A percentile compares a stretch with the other conserved stretches of the same genome.
Conservation (phyloP, 352 stramenopile genomes). For the Globisporangium acanthophoron region DNA sequence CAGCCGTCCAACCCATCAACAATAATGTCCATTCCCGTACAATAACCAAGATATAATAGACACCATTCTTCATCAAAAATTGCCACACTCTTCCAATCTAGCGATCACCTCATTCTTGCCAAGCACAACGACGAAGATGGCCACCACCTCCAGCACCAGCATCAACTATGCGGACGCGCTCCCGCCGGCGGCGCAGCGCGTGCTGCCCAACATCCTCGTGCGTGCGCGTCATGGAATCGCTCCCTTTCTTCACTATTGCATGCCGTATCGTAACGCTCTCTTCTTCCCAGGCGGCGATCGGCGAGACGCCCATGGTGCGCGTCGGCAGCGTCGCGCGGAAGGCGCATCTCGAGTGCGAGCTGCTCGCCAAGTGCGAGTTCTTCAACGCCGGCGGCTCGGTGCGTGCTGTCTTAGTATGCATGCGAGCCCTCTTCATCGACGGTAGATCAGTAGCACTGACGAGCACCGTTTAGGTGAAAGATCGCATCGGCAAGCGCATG, state of each 20-base stretch:
- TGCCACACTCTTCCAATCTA: not conserved
- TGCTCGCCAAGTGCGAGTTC: conserved; percentile 95
- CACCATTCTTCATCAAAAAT: not conserved
- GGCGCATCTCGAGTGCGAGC: conserved; percentile 77
- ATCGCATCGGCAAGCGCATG: conserved; percentile 89
- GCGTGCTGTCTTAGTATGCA: not conserved
- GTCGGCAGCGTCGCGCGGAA: conserved; percentile 86
- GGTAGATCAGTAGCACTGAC: not conserved
- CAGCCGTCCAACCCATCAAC: not conserved
- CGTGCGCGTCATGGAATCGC: conserved; percentile 1
- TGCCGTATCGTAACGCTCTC: no score
- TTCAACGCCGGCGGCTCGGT: conserved; percentile 90
- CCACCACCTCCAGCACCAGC: not conserved
- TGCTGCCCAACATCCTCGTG: conserved; percentile 64
- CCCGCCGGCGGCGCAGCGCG: conserved; percentile 33
- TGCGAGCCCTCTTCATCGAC: not conserved
- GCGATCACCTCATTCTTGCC: not conserved
- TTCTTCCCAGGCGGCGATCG: conserved; percentile 32
- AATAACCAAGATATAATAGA: not conserved
- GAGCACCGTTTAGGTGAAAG: conserved; percentile 46
- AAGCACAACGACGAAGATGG: not conserved
- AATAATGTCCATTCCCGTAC: conserved; percentile 1
- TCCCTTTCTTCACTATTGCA: not conserved
- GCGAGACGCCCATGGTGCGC: conserved; percentile 92
- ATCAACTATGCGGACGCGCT: conserved; percentile 19